Percentiles rank a stretch among this genome's conserved stretches.
Evolutionary conservation across 1,139 yeast species (phyloP).

Genomic region (Pichiaceae sp.): DNA sequence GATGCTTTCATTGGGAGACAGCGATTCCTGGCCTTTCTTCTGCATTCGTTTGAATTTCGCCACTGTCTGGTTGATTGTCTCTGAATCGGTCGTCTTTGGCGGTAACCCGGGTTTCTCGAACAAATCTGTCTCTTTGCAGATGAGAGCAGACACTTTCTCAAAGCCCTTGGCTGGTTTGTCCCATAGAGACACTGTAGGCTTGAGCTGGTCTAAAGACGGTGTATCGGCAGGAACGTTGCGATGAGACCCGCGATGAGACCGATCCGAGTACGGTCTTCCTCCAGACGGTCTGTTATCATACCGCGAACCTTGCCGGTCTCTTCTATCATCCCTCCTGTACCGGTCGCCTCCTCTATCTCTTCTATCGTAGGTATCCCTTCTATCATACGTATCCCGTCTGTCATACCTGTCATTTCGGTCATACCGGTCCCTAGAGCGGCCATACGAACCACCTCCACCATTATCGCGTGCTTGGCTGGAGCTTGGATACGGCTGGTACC

Average conservation of each 20-base stretch:
- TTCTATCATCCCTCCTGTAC: not conserved
- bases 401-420: not conserved
- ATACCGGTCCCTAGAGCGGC: not conserved
- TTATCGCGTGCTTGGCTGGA: not conserved
- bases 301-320: not conserved
- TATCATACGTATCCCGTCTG: too few relatives aligned
- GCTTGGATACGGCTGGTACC: not conserved
- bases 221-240: conserved; percentile 7
- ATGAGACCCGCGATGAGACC: too few relatives aligned
- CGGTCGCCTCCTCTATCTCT: not conserved
- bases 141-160: conserved; percentile 66
- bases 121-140: conserved; percentile 75
- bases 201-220: conserved; percentile 34
- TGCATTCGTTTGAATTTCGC: conserved; percentile 4
- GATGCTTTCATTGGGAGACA: conserved; percentile 6
- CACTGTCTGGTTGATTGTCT: conserved; percentile 10
- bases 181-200: conserved; percentile 47
- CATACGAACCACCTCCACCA: not conserved
- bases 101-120: conserved; percentile 74
- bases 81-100: conserved; percentile 15
- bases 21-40: not conserved
- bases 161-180: conserved; percentile 69
- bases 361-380: too few relatives aligned
- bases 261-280: too few relatives aligned
- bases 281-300: too few relatives aligned